These are phyloP conservation scores for Trichoderma arundinaceum DNA, from an alignment of 2,329 filamentous ascomycete genomes.

Conservation along the genomic window DNA sequence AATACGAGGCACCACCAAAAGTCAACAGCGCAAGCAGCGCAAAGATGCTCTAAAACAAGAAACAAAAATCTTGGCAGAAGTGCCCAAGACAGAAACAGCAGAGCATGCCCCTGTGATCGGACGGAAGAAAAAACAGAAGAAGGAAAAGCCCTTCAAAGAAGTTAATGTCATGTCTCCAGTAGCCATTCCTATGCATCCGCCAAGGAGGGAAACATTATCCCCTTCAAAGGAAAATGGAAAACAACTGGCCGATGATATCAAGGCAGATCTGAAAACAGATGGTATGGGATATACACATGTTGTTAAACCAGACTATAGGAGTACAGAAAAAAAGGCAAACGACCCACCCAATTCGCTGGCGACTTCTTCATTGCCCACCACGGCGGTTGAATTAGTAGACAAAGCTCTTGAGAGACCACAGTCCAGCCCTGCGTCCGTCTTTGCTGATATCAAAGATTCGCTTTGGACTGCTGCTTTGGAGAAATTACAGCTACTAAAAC, in stretches of 20 bases:
- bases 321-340: slow-evolving; percentile 17
- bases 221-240: slow-evolving; percentile 1
- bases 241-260: no score
- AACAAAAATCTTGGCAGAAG: slow-evolving; percentile 58
- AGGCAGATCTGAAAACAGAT: background rate
- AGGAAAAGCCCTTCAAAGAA: slow-evolving; percentile 59
- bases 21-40: slow-evolving; percentile 76
- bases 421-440: slow-evolving; percentile 44
- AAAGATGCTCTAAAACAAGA: slow-evolving; percentile 71
- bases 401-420: slow-evolving; percentile 41
- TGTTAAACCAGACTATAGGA: background rate
- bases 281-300: background rate
- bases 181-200: slow-evolving; percentile 25
- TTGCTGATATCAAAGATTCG: slow-evolving; percentile 44
- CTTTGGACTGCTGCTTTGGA: slow-evolving; percentile 45
- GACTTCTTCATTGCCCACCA: slow-evolving; percentile 32
- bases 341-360: slow-evolving; percentile 32
- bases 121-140: slow-evolving; percentile 86
- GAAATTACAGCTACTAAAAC: slow-evolving; percentile 47
- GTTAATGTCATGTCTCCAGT: slow-evolving; percentile 30
- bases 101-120: slow-evolving; percentile 75
- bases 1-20: slow-evolving; percentile 74
- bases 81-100: slow-evolving; percentile 57
- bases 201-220: slow-evolving; percentile 32
- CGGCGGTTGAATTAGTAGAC: slow-evolving; percentile 30